Percentiles rank a stretch among this genome's conserved stretches.
Conservation (phyloP, 495 filamentous ascomycete genomes). For the Pyrenula massariospora region DNA sequence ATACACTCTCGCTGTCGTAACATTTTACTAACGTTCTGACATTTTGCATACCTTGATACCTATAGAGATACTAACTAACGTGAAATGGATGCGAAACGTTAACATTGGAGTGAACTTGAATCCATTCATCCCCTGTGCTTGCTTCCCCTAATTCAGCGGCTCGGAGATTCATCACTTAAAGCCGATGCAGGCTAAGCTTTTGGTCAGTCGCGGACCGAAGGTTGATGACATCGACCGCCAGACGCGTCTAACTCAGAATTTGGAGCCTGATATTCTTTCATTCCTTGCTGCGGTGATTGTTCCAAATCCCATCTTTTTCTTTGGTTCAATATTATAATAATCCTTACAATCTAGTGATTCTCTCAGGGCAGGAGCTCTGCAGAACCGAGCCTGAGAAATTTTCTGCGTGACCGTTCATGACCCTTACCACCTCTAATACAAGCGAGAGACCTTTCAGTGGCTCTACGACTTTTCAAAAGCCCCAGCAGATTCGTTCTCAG, state of each 20-base stretch:
- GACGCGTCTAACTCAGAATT: neutral
- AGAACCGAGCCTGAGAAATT: no score
- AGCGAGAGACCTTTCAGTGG: constrained; percentile 4
- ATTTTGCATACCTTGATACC: no score
- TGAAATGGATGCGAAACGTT: no score
- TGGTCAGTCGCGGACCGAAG: neutral
- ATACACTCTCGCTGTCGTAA: no score
- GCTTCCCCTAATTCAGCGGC: no score
- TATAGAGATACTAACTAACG: no score
- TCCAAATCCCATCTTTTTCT: neutral
- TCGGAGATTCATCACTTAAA: neutral
- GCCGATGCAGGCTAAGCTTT: neutral
- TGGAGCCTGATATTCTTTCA: neutral
- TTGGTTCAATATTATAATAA: neutral
- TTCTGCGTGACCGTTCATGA: constrained; percentile 7
- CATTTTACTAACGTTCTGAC: no score
- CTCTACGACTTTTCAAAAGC: constrained; percentile 7
- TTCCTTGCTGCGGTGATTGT: neutral
- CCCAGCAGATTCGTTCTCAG: constrained; percentile 26
- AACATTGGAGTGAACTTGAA: no score
- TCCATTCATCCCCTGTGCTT: no score
- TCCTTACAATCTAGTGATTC: neutral
- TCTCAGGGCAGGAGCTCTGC: no score
- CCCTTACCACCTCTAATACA: constrained; percentile 1
- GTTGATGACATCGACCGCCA: neutral